Base-by-base conservation (phyloP, 805 yeast species). In the Tanozyma kutaoensis region DNA sequence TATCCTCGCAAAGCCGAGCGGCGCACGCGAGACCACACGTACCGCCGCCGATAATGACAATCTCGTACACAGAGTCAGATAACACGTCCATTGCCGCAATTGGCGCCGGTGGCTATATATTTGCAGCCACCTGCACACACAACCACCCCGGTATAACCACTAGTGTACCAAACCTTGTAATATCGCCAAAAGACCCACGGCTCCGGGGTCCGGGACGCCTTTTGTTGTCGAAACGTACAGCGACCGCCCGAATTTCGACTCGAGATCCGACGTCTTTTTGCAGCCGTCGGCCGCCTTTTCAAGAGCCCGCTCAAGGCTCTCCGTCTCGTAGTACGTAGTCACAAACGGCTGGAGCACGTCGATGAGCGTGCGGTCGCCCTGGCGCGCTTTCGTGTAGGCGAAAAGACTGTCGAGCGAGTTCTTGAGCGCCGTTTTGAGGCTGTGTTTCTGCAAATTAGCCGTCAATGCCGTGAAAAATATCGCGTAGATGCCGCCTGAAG, bases 121-220 rank as follows among this genome's bases (percentile, higher is more conserved):
- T n/a, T n/a, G n/a, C n/a, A n/a, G n/a, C n/a, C n/a, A n/a, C n/a
- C n/a, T n/a, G n/a, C n/a, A n/a, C n/a, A n/a, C n/a, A n/a, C n/a
- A n/a, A n/a, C n/a, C n/a, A n/a, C n/a, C n/a, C n/a, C n/a, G n/a
- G n/a, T n/a, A n/a, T n/a, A n/a, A n/a, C 17, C 17, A 15, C 17
- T 7, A 5, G 7, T 15, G 7, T 7, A 15, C 24, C 28, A 55
- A 60, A 11, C 76, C 76, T 34, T 64, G 56, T 13, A 70, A 45
- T 12, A 71, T 45, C 14, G 68, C 80, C 20, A 73, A 78, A 14
- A 86, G 56, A 3, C 96, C 96, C 31, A 82, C 71, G 3, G 96
- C 95, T 37, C 97, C 96, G 4, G 97, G 95, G 43, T 86, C 97
- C 2, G 95, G 93, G 17, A 85, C 79, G 81, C 15, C 81, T 84